phyloP scores from a whole-genome alignment of 2,329 filamentous ascomycete genomes.

The Pseudodiploospora longispora region DNA sequence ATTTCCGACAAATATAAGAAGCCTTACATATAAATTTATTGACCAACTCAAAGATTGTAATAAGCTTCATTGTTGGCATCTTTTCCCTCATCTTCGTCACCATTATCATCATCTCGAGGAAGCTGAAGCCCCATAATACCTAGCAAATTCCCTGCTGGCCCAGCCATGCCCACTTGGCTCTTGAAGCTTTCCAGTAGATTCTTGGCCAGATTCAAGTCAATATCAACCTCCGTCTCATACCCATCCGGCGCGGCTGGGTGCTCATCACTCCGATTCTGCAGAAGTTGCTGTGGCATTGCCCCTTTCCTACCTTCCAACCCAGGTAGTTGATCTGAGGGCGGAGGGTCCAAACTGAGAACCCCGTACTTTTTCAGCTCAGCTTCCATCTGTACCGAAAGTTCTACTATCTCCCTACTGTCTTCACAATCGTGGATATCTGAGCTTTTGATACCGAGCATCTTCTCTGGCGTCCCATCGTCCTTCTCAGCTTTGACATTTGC shows the following conservation, averaged over 20 bases:
- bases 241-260: slow-evolving; percentile 35
- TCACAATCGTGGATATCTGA: slow-evolving; percentile 31
- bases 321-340: slow-evolving; percentile 1
- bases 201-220: slow-evolving; percentile 81
- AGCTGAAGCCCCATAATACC: slow-evolving; percentile 76
- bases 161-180: slow-evolving; percentile 75
- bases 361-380: slow-evolving; percentile 62
- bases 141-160: slow-evolving; percentile 81
- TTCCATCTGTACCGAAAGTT: slow-evolving; percentile 63
- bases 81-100: slow-evolving; percentile 12
- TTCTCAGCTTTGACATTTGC: not conserved
- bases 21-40: no score
- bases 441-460: not conserved
- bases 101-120: slow-evolving; percentile 67
- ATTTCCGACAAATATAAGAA: no score
- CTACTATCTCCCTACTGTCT: slow-evolving; percentile 54
- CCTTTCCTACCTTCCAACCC: slow-evolving; percentile 3
- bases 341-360: slow-evolving; percentile 47
- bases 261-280: slow-evolving; percentile 9
- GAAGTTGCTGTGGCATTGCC: slow-evolving; percentile 7
- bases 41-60: no score
- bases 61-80: no score
- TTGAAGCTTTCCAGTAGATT: slow-evolving; percentile 93
- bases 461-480: not conserved
- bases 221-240: slow-evolving; percentile 55